phyloP scores from a whole-genome alignment of 1,284 basidiomycete genomes.

The Naganishia liquefaciens region DNA sequence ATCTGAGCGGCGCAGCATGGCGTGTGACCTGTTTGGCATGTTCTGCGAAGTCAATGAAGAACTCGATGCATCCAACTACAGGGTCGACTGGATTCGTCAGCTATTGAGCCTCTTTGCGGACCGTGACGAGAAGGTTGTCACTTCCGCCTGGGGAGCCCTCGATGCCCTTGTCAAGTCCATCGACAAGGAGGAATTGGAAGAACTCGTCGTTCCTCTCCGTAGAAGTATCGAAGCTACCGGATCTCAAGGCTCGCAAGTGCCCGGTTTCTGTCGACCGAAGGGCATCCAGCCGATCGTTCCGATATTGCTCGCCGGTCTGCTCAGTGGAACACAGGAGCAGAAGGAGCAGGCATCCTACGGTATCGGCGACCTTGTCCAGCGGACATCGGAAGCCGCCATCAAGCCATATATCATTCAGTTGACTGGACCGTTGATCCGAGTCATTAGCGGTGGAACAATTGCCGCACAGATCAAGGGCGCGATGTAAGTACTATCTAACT shows the following conservation, averaged over 20 bases:
- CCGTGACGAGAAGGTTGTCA: slow-evolving; percentile 69
- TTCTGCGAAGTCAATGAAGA: slow-evolving; percentile 77
- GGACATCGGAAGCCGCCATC: slow-evolving; percentile 83
- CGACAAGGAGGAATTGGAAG: slow-evolving; percentile 89
- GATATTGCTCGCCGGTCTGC: slow-evolving; percentile 78
- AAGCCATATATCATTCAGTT: slow-evolving; percentile 96
- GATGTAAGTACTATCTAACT: slow-evolving; percentile 56
- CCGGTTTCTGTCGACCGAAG: slow-evolving; percentile 86
- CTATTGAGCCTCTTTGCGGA: slow-evolving; percentile 86
- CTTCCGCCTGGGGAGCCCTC: slow-evolving; percentile 78
- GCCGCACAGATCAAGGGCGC: slow-evolving; percentile 88
- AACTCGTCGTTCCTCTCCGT: slow-evolving; percentile 82
- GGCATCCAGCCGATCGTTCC: slow-evolving; percentile 86
- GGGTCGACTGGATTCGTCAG: slow-evolving; percentile 93
- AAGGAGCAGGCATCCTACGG: slow-evolving; percentile 89
- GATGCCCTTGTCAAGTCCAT: slow-evolving; percentile 87
- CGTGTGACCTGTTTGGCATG: slow-evolving; percentile 71
- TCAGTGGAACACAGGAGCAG: slow-evolving; percentile 59
- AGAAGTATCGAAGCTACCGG: slow-evolving; percentile 85
- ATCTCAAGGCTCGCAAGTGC: slow-evolving; percentile 72
- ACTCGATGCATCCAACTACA: slow-evolving; percentile 77
- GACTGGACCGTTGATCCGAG: slow-evolving; percentile 92
- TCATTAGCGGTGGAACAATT: slow-evolving; percentile 81
- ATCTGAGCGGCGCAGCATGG: slow-evolving; percentile 71
- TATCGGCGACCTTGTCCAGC: slow-evolving; percentile 89